These are phyloP conservation scores for Sextonia rubra DNA, from an alignment of 164 flowering plant genomes.

Conservation along the genomic window DNA sequence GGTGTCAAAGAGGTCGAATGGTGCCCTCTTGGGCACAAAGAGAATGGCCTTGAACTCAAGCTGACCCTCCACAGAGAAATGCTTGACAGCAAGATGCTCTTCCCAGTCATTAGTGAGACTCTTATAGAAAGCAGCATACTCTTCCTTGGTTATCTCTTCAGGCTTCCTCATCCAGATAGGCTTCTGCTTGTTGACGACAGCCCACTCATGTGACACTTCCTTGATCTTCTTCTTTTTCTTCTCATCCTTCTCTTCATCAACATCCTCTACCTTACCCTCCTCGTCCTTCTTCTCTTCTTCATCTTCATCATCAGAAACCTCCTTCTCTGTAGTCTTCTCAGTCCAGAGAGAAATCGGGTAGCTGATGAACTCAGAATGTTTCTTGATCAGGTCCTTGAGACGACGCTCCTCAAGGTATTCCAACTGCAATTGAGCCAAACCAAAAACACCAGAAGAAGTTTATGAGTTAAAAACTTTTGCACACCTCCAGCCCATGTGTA, in stretches of 20 bases:
- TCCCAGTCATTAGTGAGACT: slow-evolving; percentile 28
- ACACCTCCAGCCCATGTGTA: too few relatives aligned
- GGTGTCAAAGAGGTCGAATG: slow-evolving; percentile 24
- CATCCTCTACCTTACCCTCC: slow-evolving; percentile 20
- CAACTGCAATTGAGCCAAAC: slow-evolving; percentile 9
- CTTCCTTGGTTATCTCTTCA: slow-evolving; percentile 37
- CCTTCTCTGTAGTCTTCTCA: slow-evolving; percentile 39
- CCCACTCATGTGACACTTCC: slow-evolving; percentile 36
- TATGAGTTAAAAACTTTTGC: too few relatives aligned
- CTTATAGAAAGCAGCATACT: slow-evolving; percentile 35
- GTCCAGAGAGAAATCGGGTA: slow-evolving; percentile 35
- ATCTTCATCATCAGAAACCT: slow-evolving; percentile 47
- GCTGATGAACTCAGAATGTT: slow-evolving; percentile 28
- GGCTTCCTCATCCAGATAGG: slow-evolving; percentile 46
- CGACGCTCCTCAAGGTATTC: slow-evolving; percentile 20
- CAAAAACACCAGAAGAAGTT: too few relatives aligned
- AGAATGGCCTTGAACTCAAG: slow-evolving; percentile 23
- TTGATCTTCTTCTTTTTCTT: slow-evolving; percentile 30
- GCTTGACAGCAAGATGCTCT: slow-evolving; percentile 30
- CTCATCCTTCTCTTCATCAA: slow-evolving; percentile 22
- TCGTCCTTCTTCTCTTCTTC: slow-evolving; percentile 41
- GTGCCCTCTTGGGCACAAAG: slow-evolving; percentile 21
- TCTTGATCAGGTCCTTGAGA: slow-evolving; percentile 18
- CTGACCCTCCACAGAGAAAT: slow-evolving; percentile 32
- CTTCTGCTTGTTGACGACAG: slow-evolving; percentile 35